These are phyloP conservation scores for Aspergillus viridinutans DNA, from an alignment of 2,329 filamentous ascomycete genomes.

Conservation along the genomic window DNA sequence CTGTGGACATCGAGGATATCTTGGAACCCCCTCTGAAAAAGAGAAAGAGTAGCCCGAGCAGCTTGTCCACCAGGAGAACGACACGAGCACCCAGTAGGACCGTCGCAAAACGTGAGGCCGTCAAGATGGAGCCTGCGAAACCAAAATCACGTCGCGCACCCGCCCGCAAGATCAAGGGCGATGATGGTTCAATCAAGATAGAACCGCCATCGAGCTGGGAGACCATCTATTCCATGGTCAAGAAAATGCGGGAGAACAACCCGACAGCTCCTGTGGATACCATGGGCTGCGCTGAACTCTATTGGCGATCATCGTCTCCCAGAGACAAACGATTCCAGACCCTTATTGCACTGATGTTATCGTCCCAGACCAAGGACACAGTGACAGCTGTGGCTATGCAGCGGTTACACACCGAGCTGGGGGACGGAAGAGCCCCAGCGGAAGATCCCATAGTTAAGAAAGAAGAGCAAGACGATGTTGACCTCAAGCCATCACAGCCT, in stretches of 20 bases:
- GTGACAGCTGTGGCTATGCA: slow-evolving; percentile 81
- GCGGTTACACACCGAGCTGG: slow-evolving; percentile 70
- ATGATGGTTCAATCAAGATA: slow-evolving; percentile 33
- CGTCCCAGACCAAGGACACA: slow-evolving; percentile 88
- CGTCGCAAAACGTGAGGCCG: not conserved
- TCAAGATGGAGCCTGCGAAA: not conserved
- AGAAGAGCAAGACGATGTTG: slow-evolving; percentile 20
- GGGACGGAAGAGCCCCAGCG: slow-evolving; percentile 18
- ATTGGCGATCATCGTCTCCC: slow-evolving; percentile 40
- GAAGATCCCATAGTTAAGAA: slow-evolving; percentile 11
- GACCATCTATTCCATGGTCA: slow-evolving; percentile 70
- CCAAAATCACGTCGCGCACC: slow-evolving; percentile 35
- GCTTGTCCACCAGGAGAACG: slow-evolving; percentile 20
- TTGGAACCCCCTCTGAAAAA: slow-evolving; percentile 42
- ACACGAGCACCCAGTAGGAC: slow-evolving; percentile 15
- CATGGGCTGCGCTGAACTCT: slow-evolving; percentile 74
- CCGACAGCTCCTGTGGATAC: slow-evolving; percentile 82
- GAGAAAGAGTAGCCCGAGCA: slow-evolving; percentile 43
- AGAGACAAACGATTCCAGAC: slow-evolving; percentile 75
- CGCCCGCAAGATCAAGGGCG: slow-evolving; percentile 37
- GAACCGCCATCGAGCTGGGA: slow-evolving; percentile 78
- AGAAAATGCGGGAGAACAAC: slow-evolving; percentile 69
- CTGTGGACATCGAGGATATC: slow-evolving; percentile 57
- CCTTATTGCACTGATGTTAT: slow-evolving; percentile 82
- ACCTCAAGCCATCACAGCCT: slow-evolving; percentile 20